A percentile compares a stretch with the other conserved stretches of the same genome.
These are phyloP conservation scores for Fragilaria crotonensis DNA, from an alignment of 108 stramenopile species.

Conservation along the genomic window DNA sequence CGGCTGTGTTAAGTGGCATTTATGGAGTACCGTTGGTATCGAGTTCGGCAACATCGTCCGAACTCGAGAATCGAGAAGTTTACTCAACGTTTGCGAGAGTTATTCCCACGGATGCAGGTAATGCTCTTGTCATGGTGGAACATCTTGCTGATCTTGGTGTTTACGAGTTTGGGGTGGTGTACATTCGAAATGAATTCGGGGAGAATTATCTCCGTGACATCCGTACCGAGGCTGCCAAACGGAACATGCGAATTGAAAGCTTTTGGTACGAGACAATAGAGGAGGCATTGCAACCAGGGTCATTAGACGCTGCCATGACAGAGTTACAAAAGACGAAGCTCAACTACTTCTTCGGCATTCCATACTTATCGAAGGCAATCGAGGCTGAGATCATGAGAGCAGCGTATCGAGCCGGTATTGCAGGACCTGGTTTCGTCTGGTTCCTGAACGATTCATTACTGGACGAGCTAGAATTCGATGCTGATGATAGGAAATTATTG, in stretches of 20 bases:
- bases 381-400: not conserved
- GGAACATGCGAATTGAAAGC: not conserved
- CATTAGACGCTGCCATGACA: not conserved
- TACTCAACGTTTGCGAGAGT: slow-evolving; percentile 37
- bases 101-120: slow-evolving; percentile 34
- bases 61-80: slow-evolving; percentile 28
- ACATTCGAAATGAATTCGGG: slow-evolving; percentile 9
- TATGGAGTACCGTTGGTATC: slow-evolving; percentile 8
- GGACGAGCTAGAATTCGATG: not conserved
- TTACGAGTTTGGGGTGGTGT: slow-evolving; percentile 12
- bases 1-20: slow-evolving; percentile 14
- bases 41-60: slow-evolving; percentile 14
- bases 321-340: not conserved
- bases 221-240: not conserved
- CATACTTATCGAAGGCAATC: not conserved
- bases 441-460: not conserved
- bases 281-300: not conserved
- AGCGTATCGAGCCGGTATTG: not conserved
- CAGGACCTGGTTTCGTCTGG: not conserved
- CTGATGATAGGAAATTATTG: not conserved
- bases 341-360: not conserved
- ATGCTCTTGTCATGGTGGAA: slow-evolving; percentile 23
- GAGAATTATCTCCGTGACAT: not conserved
- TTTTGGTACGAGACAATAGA: not conserved
- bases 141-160: slow-evolving; percentile 17